Conservation (phyloP, 495 filamentous ascomycete species). For the Penicillium simplicissimum region DNA sequence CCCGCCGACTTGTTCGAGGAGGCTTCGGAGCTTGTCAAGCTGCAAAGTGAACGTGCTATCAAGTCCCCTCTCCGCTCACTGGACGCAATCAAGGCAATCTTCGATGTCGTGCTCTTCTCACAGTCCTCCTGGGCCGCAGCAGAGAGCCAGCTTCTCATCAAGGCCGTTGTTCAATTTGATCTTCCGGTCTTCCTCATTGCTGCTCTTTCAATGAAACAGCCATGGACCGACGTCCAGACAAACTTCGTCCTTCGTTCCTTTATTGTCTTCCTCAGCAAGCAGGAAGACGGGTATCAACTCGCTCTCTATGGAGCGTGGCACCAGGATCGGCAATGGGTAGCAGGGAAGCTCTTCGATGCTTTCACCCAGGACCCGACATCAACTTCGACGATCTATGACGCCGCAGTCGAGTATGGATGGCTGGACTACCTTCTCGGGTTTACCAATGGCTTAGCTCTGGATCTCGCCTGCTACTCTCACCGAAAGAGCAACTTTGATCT, state of each 20-base stretch:
- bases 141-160: constrained; percentile 63
- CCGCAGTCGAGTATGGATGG: constrained; percentile 76
- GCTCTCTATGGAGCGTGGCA: constrained; percentile 88
- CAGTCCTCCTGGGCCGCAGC: constrained; percentile 61
- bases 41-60: constrained; percentile 70
- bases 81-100: constrained; percentile 78
- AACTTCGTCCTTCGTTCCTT: constrained; percentile 63
- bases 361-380: constrained; percentile 74
- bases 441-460: constrained; percentile 78
- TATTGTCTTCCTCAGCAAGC: constrained; percentile 60
- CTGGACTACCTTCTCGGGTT: constrained; percentile 74
- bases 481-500: constrained; percentile 77
- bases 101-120: constrained; percentile 71
- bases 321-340: constrained; percentile 80
- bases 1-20: constrained; percentile 72
- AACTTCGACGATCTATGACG: constrained; percentile 79
- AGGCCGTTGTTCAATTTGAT: constrained; percentile 52
- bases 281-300: constrained; percentile 71
- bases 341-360: constrained; percentile 71
- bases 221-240: constrained; percentile 63
- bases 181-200: constrained; percentile 73
- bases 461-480: constrained; percentile 87
- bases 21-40: constrained; percentile 66
- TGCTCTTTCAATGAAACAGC: constrained; percentile 66
- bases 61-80: constrained; percentile 86